A percentile compares a stretch with the other conserved stretches of the same genome.
phyloP scores from a whole-genome alignment of 2,329 filamentous ascomycete genomes.

The Boeremia exigua region DNA sequence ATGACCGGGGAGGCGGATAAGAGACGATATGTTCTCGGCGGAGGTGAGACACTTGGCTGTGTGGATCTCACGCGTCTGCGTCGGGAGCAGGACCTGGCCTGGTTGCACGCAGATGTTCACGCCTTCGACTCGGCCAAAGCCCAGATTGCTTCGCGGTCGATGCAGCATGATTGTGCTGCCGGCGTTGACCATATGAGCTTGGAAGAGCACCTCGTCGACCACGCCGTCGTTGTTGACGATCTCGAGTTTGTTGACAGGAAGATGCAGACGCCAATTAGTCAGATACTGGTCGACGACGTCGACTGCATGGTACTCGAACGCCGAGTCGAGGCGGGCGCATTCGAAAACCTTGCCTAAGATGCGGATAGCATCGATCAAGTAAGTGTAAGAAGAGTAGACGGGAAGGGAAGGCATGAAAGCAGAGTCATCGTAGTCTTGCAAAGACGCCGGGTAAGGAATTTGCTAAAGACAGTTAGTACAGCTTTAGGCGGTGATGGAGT shows the following conservation, averaged over 20 bases:
- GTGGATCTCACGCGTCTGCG: conserved; percentile 64
- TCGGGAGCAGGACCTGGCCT: conserved; percentile 56
- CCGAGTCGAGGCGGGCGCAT: conserved; percentile 45
- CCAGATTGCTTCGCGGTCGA: conserved; percentile 47
- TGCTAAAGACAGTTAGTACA: conserved; percentile 25
- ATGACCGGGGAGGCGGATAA: conserved; percentile 75
- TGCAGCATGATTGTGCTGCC: conserved; percentile 54
- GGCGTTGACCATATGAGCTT: conserved; percentile 77
- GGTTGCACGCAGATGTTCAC: conserved; percentile 71
- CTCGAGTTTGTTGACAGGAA: conserved; percentile 74
- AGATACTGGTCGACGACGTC: conserved; percentile 66
- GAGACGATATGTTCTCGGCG: conserved; percentile 76
- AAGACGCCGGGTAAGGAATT: conserved; percentile 53
- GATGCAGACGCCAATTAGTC: conserved; percentile 78
- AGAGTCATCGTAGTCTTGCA: conserved; percentile 81
- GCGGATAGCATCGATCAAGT: conserved; percentile 80
- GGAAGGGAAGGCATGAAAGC: conserved; percentile 71
- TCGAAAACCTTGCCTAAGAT: conserved; percentile 79
- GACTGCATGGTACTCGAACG: conserved; percentile 54
- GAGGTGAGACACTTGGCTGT: conserved; percentile 81
- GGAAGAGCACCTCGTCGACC: conserved; percentile 89
- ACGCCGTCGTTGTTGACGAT: conserved; percentile 69
- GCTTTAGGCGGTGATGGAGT: neutral
- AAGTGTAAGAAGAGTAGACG: conserved; percentile 82
- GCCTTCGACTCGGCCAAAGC: conserved; percentile 45